Evolutionary conservation across 805 yeast genomes (phyloP).

Genomic region (Candida loeiensis): DNA sequence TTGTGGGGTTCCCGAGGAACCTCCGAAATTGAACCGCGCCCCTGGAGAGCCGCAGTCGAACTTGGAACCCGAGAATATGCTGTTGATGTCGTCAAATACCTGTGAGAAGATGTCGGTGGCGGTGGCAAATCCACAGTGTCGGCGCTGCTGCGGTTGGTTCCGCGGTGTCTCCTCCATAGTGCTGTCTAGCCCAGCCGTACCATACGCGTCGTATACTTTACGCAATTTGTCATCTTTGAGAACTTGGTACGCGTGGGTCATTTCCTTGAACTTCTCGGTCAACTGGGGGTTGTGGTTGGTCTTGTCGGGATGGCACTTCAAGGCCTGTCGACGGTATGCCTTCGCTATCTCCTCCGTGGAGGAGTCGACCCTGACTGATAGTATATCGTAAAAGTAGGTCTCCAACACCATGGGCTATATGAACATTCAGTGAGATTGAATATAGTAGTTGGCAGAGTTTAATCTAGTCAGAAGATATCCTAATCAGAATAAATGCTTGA

Average conservation of each 20-base stretch:
- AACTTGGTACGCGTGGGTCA: conserved; percentile 65
- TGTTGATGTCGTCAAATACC: conserved; percentile 33
- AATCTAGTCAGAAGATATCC: background rate
- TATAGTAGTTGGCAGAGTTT: background rate
- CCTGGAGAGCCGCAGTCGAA: conserved; percentile 7
- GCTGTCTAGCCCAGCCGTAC: conserved; percentile 43
- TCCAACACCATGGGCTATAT: conserved; percentile 13
- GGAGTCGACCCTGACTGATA: conserved; percentile 30
- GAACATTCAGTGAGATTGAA: background rate
- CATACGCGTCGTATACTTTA: conserved; percentile 50
- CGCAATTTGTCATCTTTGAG: conserved; percentile 47
- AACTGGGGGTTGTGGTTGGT: conserved; percentile 47
- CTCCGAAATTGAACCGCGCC: conserved; percentile 10
- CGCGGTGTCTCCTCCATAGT: conserved; percentile 8
- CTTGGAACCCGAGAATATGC: conserved; percentile 19
- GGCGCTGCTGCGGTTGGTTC: conserved; percentile 3
- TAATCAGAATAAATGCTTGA: no score
- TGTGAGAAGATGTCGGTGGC: conserved; percentile 34
- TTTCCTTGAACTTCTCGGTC: conserved; percentile 54
- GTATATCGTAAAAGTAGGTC: conserved; percentile 33
- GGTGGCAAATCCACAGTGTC: conserved; percentile 4
- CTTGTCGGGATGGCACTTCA: conserved; percentile 65
- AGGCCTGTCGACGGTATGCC: conserved; percentile 37
- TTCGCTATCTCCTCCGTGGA: conserved; percentile 35
- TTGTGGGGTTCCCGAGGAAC: conserved; percentile 5